Conservation (phyloP, 441 rosid species). For the Daphne laureola region DNA sequence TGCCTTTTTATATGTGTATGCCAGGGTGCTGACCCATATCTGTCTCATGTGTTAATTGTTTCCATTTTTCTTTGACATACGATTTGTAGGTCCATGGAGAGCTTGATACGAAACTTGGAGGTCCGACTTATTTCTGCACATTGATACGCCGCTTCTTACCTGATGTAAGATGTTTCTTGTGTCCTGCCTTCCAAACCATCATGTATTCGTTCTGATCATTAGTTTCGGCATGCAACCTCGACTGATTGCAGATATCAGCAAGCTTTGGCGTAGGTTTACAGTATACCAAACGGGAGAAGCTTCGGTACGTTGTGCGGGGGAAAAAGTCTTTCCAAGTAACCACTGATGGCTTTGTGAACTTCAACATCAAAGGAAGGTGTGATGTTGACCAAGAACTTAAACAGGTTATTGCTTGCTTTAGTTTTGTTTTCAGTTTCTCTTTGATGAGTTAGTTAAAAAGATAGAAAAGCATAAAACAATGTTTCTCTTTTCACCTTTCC, state of each 20-base stretch:
- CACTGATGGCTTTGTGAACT: constrained; percentile 40
- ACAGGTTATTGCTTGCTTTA: constrained; percentile 34
- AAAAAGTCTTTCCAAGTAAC: constrained; percentile 66
- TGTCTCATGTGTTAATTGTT: neutral
- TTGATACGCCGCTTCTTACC: constrained; percentile 59
- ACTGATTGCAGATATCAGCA: constrained; percentile 35
- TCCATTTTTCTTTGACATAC: neutral
- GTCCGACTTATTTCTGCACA: constrained; percentile 48
- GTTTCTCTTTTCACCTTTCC: constrained; percentile 1
- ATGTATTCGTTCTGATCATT: too few relatives aligned
- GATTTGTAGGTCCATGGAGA: constrained; percentile 70
- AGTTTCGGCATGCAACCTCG: constrained; percentile 2
- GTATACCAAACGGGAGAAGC: constrained; percentile 55
- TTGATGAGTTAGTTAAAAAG: constrained; percentile 1
- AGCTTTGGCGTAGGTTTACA: constrained; percentile 69
- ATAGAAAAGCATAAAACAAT: neutral
- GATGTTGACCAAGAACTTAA: constrained; percentile 57
- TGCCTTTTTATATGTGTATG: too few relatives aligned
- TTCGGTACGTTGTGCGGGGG: constrained; percentile 49
- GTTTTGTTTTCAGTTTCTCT: constrained; percentile 2
- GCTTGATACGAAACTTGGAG: constrained; percentile 69
- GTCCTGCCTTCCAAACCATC: neutral
- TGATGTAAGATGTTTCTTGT: constrained; percentile 32
- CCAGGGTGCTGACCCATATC: too few relatives aligned
- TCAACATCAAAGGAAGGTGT: constrained; percentile 71